These are phyloP conservation scores for Apiotrichum akiyoshidainum DNA, from an alignment of 1,284 basidiomycete genomes.

Conservation along the genomic window DNA sequence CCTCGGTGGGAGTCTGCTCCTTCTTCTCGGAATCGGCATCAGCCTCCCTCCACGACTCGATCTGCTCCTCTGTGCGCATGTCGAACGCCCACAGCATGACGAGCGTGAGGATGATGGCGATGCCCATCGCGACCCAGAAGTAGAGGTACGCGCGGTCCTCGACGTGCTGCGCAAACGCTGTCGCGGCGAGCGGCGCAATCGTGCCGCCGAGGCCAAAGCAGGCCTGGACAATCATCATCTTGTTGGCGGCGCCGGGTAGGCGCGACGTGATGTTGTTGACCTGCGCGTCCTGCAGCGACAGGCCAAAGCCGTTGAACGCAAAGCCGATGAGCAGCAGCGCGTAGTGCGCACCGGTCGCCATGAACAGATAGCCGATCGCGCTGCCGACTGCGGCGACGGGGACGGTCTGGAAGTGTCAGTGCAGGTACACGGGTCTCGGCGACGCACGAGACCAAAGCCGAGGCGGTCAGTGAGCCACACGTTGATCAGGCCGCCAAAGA, in stretches of 20 bases:
- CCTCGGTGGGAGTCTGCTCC: neutral
- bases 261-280: conserved; percentile 22
- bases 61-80: conserved; percentile 21
- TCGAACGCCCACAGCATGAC: conserved; percentile 19
- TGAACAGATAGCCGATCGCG: conserved; percentile 10
- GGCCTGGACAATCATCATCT: conserved; percentile 26
- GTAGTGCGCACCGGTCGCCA: conserved; percentile 16
- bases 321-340: conserved; percentile 15
- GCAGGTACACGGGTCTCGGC: neutral
- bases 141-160: conserved; percentile 9
- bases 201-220: conserved; percentile 59
- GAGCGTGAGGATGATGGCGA: conserved; percentile 9
- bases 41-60: conserved; percentile 2
- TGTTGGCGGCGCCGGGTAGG: conserved; percentile 17
- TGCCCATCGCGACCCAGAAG: conserved; percentile 19
- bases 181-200: conserved; percentile 61
- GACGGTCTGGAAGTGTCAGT: conserved; percentile 1
- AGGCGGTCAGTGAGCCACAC: conserved; percentile 59
- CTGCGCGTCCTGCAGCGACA: conserved; percentile 19
- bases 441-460: conserved; percentile 60
- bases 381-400: conserved; percentile 9
- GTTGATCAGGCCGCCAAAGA: conserved; percentile 44
- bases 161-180: conserved; percentile 55
- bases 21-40: neutral
- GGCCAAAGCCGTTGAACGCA: conserved; percentile 17